Base-by-base conservation (phyloP, 2,329 filamentous ascomycete genomes). In the Penicillium concentricum region DNA sequence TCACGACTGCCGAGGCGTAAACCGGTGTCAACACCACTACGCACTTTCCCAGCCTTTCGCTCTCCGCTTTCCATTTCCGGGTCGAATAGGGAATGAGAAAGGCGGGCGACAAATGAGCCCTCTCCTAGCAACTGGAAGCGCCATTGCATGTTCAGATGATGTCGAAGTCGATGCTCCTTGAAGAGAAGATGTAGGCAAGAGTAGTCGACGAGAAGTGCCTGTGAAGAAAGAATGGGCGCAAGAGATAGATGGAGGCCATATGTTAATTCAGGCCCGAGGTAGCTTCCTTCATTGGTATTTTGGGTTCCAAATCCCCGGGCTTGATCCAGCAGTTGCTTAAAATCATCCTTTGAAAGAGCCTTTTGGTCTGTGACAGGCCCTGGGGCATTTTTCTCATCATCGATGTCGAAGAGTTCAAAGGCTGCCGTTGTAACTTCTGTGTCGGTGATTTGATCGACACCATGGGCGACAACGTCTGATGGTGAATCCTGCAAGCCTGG, bases 101-200 rank as follows among this genome's bases (percentile, higher is more conserved):
- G 81, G 1, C 88, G 86, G 49, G 88, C 88, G 51, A 88, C 87
- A 71, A 97, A 97, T 16, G 90, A 81, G 6, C 92, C 92, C 65
- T 94, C 92, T 2, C 91, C 89, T 7, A 97, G 80, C 1, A 97
- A 81, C 51, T 95, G 90, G 62, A 94, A 97, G 42, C 88, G 84
- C 57, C 85, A 85, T 67, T 96, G 91, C 1, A 96, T 69, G 5
- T 81, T 79, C 0, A 97, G 76, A 68, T 97, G 92, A 2, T 83
- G 78, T 16, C 85, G 83, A 4, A 99, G 75, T 10, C 85, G 79
- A 68, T 96, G 90, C 6, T 85, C 81, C 18, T 82, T 82, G 70
- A 97, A 95, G 20, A 97, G 82, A 9, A 95, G 78, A 18, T 84
- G 81, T 65, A 96, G 83, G 55, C 89, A 90, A 51, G 90, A 88